Evolutionary conservation across 1,139 yeast genomes (phyloP).

Genomic region (Scheffersomyces titani): DNA sequence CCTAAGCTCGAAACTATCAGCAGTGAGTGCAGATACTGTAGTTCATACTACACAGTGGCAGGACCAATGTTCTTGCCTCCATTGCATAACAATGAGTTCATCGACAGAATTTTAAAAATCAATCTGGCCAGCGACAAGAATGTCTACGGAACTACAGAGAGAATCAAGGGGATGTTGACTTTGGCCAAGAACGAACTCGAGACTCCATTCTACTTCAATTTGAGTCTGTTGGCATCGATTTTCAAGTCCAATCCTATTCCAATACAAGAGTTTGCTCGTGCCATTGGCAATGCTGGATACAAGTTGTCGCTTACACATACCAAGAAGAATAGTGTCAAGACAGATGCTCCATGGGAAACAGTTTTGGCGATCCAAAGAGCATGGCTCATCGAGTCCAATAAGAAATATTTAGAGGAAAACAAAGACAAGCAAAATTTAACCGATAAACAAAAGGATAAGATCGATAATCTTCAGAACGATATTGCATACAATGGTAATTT

Average conservation of each 20-base stretch:
- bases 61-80: conserved; percentile 97
- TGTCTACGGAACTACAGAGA: conserved; percentile 72
- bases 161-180: conserved; percentile 91
- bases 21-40: conserved; percentile 65
- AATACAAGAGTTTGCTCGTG: conserved; percentile 67
- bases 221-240: conserved; percentile 72
- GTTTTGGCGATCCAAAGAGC: conserved; percentile 72
- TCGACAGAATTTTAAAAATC: conserved; percentile 60
- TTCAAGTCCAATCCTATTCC: conserved; percentile 86
- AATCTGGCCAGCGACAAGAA: conserved; percentile 50
- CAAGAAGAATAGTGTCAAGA: conserved; percentile 79
- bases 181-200: conserved; percentile 71
- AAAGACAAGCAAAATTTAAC: conserved; percentile 32
- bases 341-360: conserved; percentile 82
- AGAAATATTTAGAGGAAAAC: conserved; percentile 20
- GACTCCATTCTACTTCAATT: conserved; percentile 78
- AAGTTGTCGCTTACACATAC: conserved; percentile 87
- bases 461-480: conserved; percentile 27
- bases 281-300: conserved; percentile 84
- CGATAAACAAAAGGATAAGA: conserved; percentile 20
- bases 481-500: conserved; percentile 36
- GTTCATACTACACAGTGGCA: conserved; percentile 68
- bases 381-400: conserved; percentile 57
- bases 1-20: conserved; percentile 24
- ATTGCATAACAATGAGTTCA: conserved; percentile 68